Conservation (phyloP, 23 red algal genomes). For the Pyropia haitanensis region DNA sequence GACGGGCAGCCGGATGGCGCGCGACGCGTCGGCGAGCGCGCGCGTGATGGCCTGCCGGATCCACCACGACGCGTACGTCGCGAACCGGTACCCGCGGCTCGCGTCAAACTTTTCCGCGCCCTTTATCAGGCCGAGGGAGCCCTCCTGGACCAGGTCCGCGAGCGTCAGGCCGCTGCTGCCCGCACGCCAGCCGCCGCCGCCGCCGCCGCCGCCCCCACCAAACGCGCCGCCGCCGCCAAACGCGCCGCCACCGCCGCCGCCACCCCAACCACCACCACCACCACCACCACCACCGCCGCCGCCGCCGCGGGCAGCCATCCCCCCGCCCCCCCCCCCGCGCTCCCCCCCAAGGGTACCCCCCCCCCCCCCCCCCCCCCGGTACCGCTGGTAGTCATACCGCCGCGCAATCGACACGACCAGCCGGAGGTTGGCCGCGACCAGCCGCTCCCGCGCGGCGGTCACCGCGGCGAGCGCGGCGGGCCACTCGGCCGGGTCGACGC, state of each 20-base stretch:
- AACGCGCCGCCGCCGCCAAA: too few species aligned
- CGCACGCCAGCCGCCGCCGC: too few species aligned
- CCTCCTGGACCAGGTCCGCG: constrained; percentile 80
- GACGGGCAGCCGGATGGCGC: constrained; percentile 61
- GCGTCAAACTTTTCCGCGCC: constrained; percentile 92
- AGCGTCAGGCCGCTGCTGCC: constrained; percentile 30
- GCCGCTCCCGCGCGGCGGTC: constrained; percentile 41
- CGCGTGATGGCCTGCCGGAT: constrained; percentile 76
- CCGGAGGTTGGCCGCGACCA: constrained; percentile 85
- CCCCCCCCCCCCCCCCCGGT: too few species aligned
- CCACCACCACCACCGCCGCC: too few species aligned
- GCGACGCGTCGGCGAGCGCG: constrained; percentile 43
- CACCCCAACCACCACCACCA: too few species aligned
- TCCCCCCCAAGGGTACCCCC: too few species aligned
- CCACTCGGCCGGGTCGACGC: constrained; percentile 27
- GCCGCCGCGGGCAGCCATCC: too few species aligned
- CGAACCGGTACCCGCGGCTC: constrained; percentile 70
- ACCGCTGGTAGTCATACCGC: constrained; percentile 29
- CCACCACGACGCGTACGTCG: constrained; percentile 93
- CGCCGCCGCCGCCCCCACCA: too few species aligned
- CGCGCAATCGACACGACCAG: constrained; percentile 90
- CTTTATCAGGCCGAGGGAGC: constrained; percentile 71
- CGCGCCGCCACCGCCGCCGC: too few species aligned
- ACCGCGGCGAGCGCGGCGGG: constrained; percentile 10
- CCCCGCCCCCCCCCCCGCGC: too few species aligned